Conservation (phyloP, 1,284 basidiomycete genomes). For the Amylostereum chailletii region DNA sequence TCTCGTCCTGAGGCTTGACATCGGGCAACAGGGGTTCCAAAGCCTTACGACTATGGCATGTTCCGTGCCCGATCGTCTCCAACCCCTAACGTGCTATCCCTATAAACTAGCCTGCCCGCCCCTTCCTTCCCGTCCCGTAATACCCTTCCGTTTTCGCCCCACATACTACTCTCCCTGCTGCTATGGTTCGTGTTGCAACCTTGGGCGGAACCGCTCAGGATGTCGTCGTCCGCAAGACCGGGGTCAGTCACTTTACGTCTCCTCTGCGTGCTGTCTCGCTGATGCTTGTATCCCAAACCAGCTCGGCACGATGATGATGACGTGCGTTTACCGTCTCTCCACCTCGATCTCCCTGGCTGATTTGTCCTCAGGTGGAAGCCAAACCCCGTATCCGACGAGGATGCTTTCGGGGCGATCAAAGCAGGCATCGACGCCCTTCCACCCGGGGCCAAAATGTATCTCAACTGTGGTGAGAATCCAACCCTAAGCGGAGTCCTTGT, state of each 20-base stretch:
- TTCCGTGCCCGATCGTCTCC: no score
- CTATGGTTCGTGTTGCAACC: slow-evolving; percentile 6
- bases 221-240: slow-evolving; percentile 26
- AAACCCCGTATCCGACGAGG: slow-evolving; percentile 31
- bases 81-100: no score
- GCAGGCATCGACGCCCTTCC: slow-evolving; percentile 40
- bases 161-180: no score
- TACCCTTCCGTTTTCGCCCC: no score
- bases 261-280: background rate
- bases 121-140: no score
- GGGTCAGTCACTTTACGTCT: slow-evolving; percentile 17
- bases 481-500: no score
- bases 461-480: slow-evolving; percentile 3
- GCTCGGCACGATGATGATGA: slow-evolving; percentile 1
- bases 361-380: slow-evolving; percentile 19
- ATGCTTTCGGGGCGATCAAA: slow-evolving; percentile 44
- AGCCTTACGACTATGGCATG: no score
- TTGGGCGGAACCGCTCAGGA: slow-evolving; percentile 26
- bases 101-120: no score
- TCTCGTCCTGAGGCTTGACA: no score
- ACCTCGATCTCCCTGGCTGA: background rate
- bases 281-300: background rate
- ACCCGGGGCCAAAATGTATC: slow-evolving; percentile 26
- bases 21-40: no score
- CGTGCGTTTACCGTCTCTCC: background rate